A percentile compares a stretch with the other conserved stretches of the same genome.
These are phyloP conservation scores for Flaveria trinervia DNA, from an alignment of 129 eudicot genomes.

Conservation along the genomic window DNA sequence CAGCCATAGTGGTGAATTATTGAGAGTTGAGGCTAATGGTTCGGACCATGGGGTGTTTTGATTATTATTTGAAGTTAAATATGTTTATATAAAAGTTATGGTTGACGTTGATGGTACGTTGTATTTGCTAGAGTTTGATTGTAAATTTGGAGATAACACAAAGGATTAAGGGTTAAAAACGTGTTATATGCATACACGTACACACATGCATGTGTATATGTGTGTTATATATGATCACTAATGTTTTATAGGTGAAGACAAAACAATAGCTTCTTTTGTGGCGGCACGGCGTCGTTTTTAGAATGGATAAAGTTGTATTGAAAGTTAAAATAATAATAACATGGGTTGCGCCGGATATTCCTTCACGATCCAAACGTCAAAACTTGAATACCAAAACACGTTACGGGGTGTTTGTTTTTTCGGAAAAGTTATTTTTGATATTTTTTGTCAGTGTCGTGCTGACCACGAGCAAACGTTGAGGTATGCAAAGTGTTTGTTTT, in stretches of 20 bases:
- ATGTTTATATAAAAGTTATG: conserved; percentile 1
- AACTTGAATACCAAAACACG: too few species aligned
- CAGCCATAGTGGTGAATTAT: conserved; percentile 15
- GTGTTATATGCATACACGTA: neutral
- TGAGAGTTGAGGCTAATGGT: neutral
- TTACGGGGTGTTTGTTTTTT: too few species aligned
- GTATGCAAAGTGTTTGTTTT: too few species aligned
- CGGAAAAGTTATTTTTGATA: too few species aligned
- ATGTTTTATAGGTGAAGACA: conserved; percentile 24
- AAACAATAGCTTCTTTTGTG: conserved; percentile 26
- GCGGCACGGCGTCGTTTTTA: conserved; percentile 19
- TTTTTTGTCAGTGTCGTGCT: too few species aligned
- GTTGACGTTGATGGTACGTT: conserved; percentile 49
- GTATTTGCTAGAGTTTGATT: conserved; percentile 20
- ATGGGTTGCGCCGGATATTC: too few species aligned
- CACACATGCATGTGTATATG: too few species aligned
- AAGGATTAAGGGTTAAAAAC: neutral
- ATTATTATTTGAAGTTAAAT: neutral
- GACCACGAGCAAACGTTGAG: too few species aligned
- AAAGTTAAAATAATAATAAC: neutral
- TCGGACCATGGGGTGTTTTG: neutral
- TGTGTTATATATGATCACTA: too few species aligned
- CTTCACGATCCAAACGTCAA: too few species aligned
- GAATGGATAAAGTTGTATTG: neutral
- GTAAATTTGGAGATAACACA: conserved; percentile 34